phyloP scores from a whole-genome alignment of 2,329 filamentous ascomycete species.

The Ophiognomonia clavigignenti-juglandacearum region DNA sequence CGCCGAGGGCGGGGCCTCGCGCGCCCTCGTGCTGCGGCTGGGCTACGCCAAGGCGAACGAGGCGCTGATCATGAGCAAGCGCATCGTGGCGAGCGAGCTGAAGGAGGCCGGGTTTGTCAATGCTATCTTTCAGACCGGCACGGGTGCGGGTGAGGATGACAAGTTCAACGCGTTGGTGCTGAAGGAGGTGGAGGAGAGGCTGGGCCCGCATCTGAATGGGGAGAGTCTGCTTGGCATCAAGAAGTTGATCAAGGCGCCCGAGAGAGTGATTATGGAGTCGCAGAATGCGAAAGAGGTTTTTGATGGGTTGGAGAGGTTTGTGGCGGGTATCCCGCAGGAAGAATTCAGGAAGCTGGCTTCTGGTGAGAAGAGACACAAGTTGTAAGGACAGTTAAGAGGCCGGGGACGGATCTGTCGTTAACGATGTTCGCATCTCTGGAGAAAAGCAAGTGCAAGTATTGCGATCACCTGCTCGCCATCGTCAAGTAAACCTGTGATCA shows the following conservation, averaged over 20 bases:
- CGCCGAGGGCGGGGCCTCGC: slow-evolving; percentile 76
- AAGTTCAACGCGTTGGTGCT: slow-evolving; percentile 70
- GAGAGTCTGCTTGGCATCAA: slow-evolving; percentile 82
- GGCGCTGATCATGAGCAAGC: slow-evolving; percentile 84
- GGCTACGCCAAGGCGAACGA: slow-evolving; percentile 83
- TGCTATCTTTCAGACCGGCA: slow-evolving; percentile 59
- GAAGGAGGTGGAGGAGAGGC: slow-evolving; percentile 71
- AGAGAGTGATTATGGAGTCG: slow-evolving; percentile 65
- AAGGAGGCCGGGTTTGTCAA: slow-evolving; percentile 79
- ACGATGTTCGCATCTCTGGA: too few relatives aligned
- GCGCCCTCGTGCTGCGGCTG: slow-evolving; percentile 73
- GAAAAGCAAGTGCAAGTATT: too few relatives aligned
- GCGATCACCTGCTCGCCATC: too few relatives aligned
- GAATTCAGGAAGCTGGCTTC: slow-evolving; percentile 82
- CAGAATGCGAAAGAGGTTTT: slow-evolving; percentile 84
- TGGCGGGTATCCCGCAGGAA: slow-evolving; percentile 75
- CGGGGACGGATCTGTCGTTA: too few relatives aligned
- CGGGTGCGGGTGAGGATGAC: slow-evolving; percentile 54
- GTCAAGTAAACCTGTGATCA: too few relatives aligned
- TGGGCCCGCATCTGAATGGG: slow-evolving; percentile 75
- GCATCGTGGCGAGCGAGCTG: slow-evolving; percentile 69
- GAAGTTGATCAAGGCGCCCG: slow-evolving; percentile 70
- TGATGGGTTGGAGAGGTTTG: slow-evolving; percentile 75
- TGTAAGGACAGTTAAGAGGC: too few relatives aligned
- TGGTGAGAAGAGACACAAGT: slow-evolving; percentile 91